These are phyloP conservation scores for Ajuga reptans DNA, from an alignment of 305 asterid species.

Conservation along the genomic window DNA sequence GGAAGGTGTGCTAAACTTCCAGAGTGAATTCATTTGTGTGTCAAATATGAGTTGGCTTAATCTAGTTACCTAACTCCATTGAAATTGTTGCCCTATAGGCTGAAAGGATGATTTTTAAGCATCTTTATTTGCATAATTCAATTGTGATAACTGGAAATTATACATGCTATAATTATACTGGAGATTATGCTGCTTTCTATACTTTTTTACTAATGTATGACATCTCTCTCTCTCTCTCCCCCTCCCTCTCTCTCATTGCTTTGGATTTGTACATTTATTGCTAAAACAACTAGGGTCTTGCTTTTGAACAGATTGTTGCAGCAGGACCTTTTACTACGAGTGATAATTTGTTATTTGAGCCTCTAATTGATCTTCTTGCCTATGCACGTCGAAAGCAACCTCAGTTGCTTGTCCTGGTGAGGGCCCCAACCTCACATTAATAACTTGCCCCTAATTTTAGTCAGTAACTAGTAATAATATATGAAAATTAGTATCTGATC, in stretches of 20 bases:
- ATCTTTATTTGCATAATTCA: background rate
- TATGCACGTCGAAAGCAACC: constrained; percentile 88
- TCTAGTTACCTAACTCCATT: constrained; percentile 5
- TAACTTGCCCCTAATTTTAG: background rate
- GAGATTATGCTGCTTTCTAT: constrained; percentile 7
- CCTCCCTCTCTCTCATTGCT: background rate
- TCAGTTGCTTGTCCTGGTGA: constrained; percentile 77
- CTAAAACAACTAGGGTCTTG: constrained; percentile 15
- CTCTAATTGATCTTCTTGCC: constrained; percentile 72
- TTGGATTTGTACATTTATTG: constrained; percentile 6
- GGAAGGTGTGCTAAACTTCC: background rate
- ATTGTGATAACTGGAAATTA: background rate
- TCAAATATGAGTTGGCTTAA: background rate
- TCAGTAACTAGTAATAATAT: constrained; percentile 12
- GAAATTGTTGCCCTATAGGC: background rate
- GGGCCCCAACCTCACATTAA: constrained; percentile 14
- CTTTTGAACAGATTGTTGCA: constrained; percentile 63
- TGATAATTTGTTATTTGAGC: constrained; percentile 79
- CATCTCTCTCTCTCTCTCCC: background rate
- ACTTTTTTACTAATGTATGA: constrained; percentile 4
- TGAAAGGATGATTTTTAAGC: background rate
- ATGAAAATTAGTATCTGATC: background rate
- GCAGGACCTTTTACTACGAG: constrained; percentile 87
- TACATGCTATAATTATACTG: constrained; percentile 5
- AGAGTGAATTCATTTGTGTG: background rate